Evolutionary conservation across 257 asterid species (phyloP).

Genomic region (Plantago ovata): DNA sequence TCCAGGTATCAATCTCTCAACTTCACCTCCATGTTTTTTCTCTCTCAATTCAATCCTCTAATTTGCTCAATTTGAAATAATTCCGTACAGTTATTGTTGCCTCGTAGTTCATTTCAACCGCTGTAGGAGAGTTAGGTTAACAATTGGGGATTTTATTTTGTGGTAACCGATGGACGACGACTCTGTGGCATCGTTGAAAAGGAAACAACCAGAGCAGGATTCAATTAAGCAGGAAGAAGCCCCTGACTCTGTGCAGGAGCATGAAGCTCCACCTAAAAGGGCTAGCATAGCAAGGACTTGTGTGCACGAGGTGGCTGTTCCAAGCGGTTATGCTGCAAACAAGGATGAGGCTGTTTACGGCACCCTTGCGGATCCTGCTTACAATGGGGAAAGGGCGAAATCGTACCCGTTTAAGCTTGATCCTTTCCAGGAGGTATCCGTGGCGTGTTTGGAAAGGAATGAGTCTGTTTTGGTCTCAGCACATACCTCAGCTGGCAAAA

Average conservation of each 20-base stretch:
- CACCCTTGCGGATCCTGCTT: conserved; percentile 72
- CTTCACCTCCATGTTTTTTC: too few species aligned
- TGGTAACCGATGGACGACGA: conserved; percentile 28
- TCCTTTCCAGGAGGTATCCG: conserved; percentile 86
- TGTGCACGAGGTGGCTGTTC: conserved; percentile 95
- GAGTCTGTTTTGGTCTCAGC: conserved; percentile 93
- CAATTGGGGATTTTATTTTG: background rate
- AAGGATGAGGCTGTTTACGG: conserved; percentile 71
- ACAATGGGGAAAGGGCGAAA: conserved; percentile 69
- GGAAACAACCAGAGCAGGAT: conserved; percentile 54
- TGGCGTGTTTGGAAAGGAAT: conserved; percentile 83
- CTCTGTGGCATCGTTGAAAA: conserved; percentile 43
- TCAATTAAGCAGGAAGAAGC: conserved; percentile 27
- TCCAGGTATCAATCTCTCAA: too few species aligned
- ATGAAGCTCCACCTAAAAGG: conserved; percentile 49
- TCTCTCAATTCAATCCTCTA: too few species aligned
- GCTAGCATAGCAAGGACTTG: conserved; percentile 57
- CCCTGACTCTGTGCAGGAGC: too few species aligned
- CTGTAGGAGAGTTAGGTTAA: too few species aligned
- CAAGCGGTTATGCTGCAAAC: conserved; percentile 47
- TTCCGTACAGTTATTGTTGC: too few species aligned
- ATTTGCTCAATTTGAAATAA: too few species aligned
- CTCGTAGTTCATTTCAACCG: too few species aligned
- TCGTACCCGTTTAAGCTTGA: conserved; percentile 73
- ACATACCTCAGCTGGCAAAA: conserved; percentile 98